A percentile compares a stretch with the other conserved stretches of the same genome.
These are phyloP conservation scores for Pulveroboletus sp. DNA, from an alignment of 1,284 basidiomycete species.

Conservation along the genomic window DNA sequence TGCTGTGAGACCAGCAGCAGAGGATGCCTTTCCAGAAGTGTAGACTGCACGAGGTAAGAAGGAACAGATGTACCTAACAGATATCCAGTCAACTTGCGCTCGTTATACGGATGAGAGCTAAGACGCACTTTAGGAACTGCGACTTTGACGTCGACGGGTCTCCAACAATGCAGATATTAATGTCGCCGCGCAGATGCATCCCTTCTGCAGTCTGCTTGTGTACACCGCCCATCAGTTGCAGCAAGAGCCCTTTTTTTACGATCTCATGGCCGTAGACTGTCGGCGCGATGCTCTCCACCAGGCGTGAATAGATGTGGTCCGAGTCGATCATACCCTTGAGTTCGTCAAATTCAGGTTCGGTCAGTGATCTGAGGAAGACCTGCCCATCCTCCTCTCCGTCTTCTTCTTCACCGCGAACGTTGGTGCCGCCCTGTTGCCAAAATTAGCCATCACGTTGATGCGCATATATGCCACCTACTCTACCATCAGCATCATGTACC, in stretches of 20 bases:
- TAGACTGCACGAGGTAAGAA: slow-evolving; percentile 98
- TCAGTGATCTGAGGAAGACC: slow-evolving; percentile 85
- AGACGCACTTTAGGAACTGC: slow-evolving; percentile 91
- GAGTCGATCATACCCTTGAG: slow-evolving; percentile 91
- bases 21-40: slow-evolving; percentile 98
- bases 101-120: neutral
- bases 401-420: slow-evolving; percentile 86
- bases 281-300: slow-evolving; percentile 95
- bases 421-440: slow-evolving; percentile 64
- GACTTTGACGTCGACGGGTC: slow-evolving; percentile 98
- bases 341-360: slow-evolving; percentile 93
- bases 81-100: neutral
- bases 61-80: slow-evolving; percentile 91
- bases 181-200: slow-evolving; percentile 95
- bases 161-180: slow-evolving; percentile 98
- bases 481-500: slow-evolving; percentile 88
- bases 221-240: slow-evolving; percentile 99
- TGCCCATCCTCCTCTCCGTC: slow-evolving; percentile 75
- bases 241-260: slow-evolving; percentile 96
- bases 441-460: slow-evolving; percentile 7
- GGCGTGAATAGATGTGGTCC: slow-evolving; percentile 90
- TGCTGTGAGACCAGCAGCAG: slow-evolving; percentile 97
- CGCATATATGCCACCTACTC: slow-evolving; percentile 52
- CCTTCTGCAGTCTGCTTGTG: slow-evolving; percentile 97
- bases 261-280: slow-evolving; percentile 99